Base-by-base conservation (phyloP, 2,329 filamentous ascomycete species). In the Trichothecium roseum region DNA sequence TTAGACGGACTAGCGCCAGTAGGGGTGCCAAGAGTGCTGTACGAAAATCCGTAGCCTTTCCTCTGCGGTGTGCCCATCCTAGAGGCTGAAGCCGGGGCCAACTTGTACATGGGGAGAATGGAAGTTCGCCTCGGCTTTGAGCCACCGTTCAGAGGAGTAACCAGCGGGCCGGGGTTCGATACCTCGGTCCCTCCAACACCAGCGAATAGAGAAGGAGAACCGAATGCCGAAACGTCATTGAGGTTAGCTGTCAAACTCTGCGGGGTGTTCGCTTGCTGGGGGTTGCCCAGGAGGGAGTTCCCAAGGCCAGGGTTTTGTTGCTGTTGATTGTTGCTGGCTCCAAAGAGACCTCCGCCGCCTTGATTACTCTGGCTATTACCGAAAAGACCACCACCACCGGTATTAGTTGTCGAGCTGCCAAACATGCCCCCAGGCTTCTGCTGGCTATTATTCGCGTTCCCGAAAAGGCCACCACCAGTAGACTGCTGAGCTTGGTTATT, bases 1-100 rank as follows among this genome's bases (percentile, higher is more conserved):
- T 80, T 78, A 4, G 81, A 73, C 16, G 73, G 74, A 45, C 77
- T 84, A 24, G 20, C 20, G 38, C 68, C 79, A 27, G 67, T 77
- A 5, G 89, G 87, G 2, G 83, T 88, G 30, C 85, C 86, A 48
- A 94, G 94, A 3, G 81, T 87, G 44, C 87, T 94, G 60, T 95
- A 95, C 2, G 83, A 87, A 55, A 95, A 94, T 3, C 89, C 89
- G 52, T 85, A 95, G 5, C 85, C 86, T 37, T 82, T 75, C 61
- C 86, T 89, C 47, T 87, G 84, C 1, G 88, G 87, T 0, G 87
- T 94, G 20, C 79, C 73, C 38, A 88, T 79, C 32, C 87, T 81
- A 16, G 82, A 81, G 8, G 84, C 79, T 24, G 84, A 84, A 32
- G 77, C 75, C 0, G 87, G 85, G 32, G 86, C 89, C 45, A 94